Evolutionary conservation across 805 yeast genomes (phyloP).

Genomic region (Lipomyces mesembrius): DNA sequence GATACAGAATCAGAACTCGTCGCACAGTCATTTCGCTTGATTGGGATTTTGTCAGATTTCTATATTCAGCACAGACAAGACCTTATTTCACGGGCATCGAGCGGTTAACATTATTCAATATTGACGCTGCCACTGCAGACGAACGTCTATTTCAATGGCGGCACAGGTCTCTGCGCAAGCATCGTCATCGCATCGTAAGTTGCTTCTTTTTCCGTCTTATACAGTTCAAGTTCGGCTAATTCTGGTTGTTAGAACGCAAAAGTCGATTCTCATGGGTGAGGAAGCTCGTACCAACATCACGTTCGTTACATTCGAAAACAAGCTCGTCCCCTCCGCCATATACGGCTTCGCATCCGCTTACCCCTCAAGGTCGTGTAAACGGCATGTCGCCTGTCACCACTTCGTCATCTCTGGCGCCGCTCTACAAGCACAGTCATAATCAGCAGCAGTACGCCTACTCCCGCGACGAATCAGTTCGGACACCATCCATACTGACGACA

Average conservation of each 20-base stretch:
- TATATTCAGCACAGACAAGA: no score
- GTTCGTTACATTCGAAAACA: conserved; percentile 10
- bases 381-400: conserved; percentile 19
- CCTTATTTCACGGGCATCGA: no score
- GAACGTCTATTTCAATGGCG: background rate
- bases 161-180: background rate
- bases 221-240: background rate
- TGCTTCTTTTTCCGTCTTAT: background rate
- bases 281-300: conserved; percentile 23
- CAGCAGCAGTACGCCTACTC: background rate
- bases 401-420: conserved; percentile 31
- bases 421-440: conserved; percentile 15
- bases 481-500: conserved; percentile 4
- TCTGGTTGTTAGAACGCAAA: conserved; percentile 17
- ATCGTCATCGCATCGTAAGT: background rate
- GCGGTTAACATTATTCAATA: no score
- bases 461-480: conserved; percentile 1
- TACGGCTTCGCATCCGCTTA: background rate
- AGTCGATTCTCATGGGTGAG: conserved; percentile 38
- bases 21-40: no score
- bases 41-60: no score
- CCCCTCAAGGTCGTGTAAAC: background rate
- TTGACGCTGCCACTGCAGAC: background rate
- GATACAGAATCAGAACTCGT: no score
- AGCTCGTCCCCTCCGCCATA: background rate